Base-by-base conservation (phyloP, 1,139 yeast species). In the Candida frijolesensis region DNA sequence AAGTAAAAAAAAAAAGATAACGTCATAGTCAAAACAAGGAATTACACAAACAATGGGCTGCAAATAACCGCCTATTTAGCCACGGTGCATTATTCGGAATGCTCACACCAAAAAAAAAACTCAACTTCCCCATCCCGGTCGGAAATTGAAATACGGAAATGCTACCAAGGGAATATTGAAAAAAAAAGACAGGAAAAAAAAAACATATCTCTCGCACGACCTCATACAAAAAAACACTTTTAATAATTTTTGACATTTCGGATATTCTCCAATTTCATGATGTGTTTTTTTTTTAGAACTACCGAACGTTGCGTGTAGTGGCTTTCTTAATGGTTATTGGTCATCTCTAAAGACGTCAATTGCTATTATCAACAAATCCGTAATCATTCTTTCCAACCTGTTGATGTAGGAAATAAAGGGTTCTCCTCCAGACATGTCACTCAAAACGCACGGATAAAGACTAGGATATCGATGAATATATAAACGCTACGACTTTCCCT, bases 71-170 rank as follows among this genome's bases (percentile, higher is more conserved):
- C 35, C 14, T 11, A 22, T 37, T 37, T 37, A 37, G n/a, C 41
- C 41, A 16, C 18, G 16, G 27, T 37, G 14, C 41, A 37, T 16
- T 10, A 22, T 9, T n/a, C 27, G 27, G 41, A 37, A 37, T 16
- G n/a, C 27, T 22, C 29, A 18, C 41, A 9, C 16, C 11, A 37
- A 18, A 37, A 37, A 18, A 35, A 35, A 15, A 35, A 33, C 9
- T n/a, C 15, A 12, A 33, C 27, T 37, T 37, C 41, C 27, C 41
- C 29, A 18, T 37, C 15, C 29, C 29, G 41, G 41, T 37, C 41
- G 41, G 41, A 37, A 37, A 37, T 37, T 16, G 41, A 37, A 8
- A 7, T 37, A 18, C 41, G 41, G 41, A 37, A 37, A 18, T 37
- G 25, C 11, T 22, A 37, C 14, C 41, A 37, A 8, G 9, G 29